Base-by-base conservation (phyloP, 345 rosid genomes). In the Tarenaya hassleriana region DNA sequence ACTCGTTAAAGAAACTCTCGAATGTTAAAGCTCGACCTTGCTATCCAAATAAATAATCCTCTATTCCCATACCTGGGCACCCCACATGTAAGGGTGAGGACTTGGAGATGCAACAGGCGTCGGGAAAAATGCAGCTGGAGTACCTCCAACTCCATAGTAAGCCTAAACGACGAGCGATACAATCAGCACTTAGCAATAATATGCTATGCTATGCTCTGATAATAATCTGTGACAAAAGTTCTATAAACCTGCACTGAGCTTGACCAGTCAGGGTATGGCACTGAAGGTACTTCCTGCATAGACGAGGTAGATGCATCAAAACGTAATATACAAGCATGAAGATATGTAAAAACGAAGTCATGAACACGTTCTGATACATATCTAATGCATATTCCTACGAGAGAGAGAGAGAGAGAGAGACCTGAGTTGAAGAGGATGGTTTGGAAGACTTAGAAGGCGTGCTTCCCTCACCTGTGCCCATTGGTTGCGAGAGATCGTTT, bases 11-110 rank as follows among this genome's bases (percentile, higher is more conserved):
- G n/a, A n/a, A n/a, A n/a, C n/a, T n/a, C n/a, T n/a, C n/a, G n/a
- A n/a, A n/a, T n/a, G n/a, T n/a, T n/a, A n/a, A n/a, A n/a, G n/a
- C n/a, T n/a, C n/a, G n/a, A n/a, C n/a, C n/a, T n/a, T n/a, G n/a
- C n/a, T n/a, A n/a, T n/a, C n/a, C n/a, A n/a, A n/a, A n/a, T n/a
- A n/a, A n/a, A n/a, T n/a, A n/a, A n/a, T n/a, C n/a, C n/a, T n/a
- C n/a, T n/a, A n/a, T n/a, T n/a, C n/a, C n/a, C n/a, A n/a, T 61
- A 92, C 98, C 90, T 92, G 97, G 72, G 86, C 54, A 52, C 94
- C 81, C 98, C 96, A 87, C 47, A 87, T 37, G 67, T 94, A 94
- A 9, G 96, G 94, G 34, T 81, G 95, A 41, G 91, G 89, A 69
- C 88, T 52, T 17, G 96, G 89, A 58, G 97, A 78, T 52, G 91